Conservation (phyloP, 768 basidiomycete species). For the Lactarius akahatsu region DNA sequence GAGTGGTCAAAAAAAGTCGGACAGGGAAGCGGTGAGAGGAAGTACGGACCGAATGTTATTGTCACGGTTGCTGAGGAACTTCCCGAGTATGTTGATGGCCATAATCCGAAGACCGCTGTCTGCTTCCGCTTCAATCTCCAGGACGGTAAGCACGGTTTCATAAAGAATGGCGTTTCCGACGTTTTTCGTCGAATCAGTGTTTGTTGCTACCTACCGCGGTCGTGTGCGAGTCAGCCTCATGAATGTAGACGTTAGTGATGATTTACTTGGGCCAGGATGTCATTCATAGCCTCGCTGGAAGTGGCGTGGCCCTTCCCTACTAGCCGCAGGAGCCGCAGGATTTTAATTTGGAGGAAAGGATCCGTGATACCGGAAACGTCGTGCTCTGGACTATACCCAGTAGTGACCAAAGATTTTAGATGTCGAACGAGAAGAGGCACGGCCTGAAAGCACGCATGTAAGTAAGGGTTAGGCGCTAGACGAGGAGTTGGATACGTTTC, state of each 20-base stretch:
- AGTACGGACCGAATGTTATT: slow-evolving; percentile 92
- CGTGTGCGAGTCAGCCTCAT: not conserved
- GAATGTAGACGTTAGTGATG: not conserved
- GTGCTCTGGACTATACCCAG: slow-evolving; percentile 97
- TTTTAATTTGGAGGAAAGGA: slow-evolving; percentile 92
- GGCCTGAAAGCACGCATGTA: slow-evolving; percentile 50
- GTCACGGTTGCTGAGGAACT: slow-evolving; percentile 95
- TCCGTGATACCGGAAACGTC: slow-evolving; percentile 99
- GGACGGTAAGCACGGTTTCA: slow-evolving; percentile 92
- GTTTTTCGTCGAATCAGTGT: slow-evolving; percentile 96
- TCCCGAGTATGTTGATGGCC: slow-evolving; percentile 99
- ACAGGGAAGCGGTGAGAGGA: not conserved
- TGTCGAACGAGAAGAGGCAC: slow-evolving; percentile 93
- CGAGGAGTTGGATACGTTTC: slow-evolving; percentile 59
- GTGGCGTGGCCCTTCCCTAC: slow-evolving; percentile 81
- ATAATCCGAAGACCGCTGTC: slow-evolving; percentile 94
- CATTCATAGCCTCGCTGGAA: slow-evolving; percentile 97
- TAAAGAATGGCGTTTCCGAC: slow-evolving; percentile 98
- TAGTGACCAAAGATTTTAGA: slow-evolving; percentile 90
- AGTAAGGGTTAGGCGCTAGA: slow-evolving; percentile 19
- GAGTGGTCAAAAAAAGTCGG: not conserved
- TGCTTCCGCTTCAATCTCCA: slow-evolving; percentile 84
- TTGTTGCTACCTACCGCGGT: slow-evolving; percentile 85
- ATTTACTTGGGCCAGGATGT: slow-evolving; percentile 88
- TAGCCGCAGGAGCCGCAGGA: slow-evolving; percentile 83